phyloP scores from a whole-genome alignment of 2,329 filamentous ascomycete species.

The Sphaerulina musiva region DNA sequence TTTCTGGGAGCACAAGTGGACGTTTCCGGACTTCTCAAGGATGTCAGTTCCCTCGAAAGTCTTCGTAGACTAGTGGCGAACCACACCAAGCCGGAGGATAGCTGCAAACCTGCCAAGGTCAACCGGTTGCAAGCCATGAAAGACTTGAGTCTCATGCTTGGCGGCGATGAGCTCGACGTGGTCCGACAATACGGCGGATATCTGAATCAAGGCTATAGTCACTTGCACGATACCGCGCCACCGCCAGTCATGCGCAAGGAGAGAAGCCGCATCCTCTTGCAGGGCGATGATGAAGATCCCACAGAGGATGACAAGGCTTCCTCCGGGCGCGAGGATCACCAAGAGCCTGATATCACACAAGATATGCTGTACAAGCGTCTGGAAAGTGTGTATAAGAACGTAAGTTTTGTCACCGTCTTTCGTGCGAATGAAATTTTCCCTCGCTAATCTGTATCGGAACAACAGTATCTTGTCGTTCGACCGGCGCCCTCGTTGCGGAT shows the following conservation, averaged over 20 bases:
- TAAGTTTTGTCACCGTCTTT: conserved; percentile 33
- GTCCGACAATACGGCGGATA: conserved; percentile 57
- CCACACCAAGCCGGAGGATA: conserved; percentile 22
- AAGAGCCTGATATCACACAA: background rate
- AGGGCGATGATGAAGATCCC: background rate
- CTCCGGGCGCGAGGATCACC: background rate
- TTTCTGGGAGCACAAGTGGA: conserved; percentile 68
- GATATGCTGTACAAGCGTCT: conserved; percentile 31
- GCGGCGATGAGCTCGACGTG: conserved; percentile 57
- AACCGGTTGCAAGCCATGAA: conserved; percentile 42
- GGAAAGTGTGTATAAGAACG: conserved; percentile 52
- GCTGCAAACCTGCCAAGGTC: conserved; percentile 24
- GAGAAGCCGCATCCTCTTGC: background rate
- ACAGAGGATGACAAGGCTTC: conserved; percentile 1
- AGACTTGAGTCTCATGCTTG: conserved; percentile 62
- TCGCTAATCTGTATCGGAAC: background rate
- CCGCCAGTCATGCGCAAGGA: background rate
- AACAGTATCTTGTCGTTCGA: conserved; percentile 44
- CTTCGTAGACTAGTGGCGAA: conserved; percentile 38
- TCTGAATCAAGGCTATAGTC: conserved; percentile 49
- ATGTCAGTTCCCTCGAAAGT: conserved; percentile 58
- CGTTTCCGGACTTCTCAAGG: conserved; percentile 60
- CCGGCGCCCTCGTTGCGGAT: conserved; percentile 44
- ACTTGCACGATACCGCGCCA: conserved; percentile 41
- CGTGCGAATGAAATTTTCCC: background rate